These are phyloP conservation scores for Alternaria longipes DNA, from an alignment of 2,329 filamentous ascomycete species.

Conservation along the genomic window DNA sequence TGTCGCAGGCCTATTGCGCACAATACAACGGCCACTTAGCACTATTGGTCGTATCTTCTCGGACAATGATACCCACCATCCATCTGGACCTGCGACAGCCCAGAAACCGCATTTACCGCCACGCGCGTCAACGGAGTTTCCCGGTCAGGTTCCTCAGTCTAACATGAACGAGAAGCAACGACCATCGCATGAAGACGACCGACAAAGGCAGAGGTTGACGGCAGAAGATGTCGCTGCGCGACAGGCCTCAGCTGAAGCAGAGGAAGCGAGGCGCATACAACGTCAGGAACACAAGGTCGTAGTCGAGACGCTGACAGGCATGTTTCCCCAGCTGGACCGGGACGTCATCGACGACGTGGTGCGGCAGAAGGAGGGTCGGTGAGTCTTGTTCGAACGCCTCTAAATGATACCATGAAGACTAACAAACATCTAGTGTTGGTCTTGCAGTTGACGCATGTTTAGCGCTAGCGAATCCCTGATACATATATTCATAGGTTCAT, in stretches of 20 bases:
- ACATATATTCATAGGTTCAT: not conserved
- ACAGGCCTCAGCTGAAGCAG: conserved; percentile 88
- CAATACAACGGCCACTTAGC: conserved; percentile 88
- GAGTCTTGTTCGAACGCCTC: conserved; percentile 52
- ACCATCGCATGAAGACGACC: conserved; percentile 40
- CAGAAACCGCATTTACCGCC: conserved; percentile 60
- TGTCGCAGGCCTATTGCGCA: conserved; percentile 84
- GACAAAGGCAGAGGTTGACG: conserved; percentile 57
- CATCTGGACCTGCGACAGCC: conserved; percentile 53
- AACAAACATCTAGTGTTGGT: conserved; percentile 15
- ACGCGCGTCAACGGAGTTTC: conserved; percentile 50
- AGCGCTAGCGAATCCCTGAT: conserved; percentile 25
- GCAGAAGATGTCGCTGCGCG: conserved; percentile 89
- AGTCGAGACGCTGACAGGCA: conserved; percentile 91
- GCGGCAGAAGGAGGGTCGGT: conserved; percentile 93
- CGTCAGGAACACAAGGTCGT: conserved; percentile 87
- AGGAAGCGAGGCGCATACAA: conserved; percentile 84
- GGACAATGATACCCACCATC: conserved; percentile 62
- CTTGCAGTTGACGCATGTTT: conserved; percentile 27
- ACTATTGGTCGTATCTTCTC: conserved; percentile 96
- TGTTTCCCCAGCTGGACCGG: conserved; percentile 95
- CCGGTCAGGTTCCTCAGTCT: conserved; percentile 7
- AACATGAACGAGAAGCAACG: conserved; percentile 24
- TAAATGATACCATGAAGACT: not conserved
- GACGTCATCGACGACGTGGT: conserved; percentile 98